Base-by-base conservation (phyloP, 305 asterid species). In the Lippia alba region DNA sequence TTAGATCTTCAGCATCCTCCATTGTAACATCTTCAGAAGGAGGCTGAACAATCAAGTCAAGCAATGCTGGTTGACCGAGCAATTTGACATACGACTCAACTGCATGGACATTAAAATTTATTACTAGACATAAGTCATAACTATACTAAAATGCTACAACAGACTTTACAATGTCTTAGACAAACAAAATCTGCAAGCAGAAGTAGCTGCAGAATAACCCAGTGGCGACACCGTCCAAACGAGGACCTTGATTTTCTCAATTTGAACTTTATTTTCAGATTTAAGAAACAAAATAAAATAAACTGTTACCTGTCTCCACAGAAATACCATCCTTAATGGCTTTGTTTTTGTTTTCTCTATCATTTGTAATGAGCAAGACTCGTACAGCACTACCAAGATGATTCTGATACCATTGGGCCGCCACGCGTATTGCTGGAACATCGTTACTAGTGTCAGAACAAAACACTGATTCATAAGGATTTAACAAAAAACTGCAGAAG, bases 391-490 rank as follows among this genome's bases (percentile, higher is more conserved):
- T 56, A 6, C 96, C 91, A 16, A 95, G 97, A 84, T 95, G 99
- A 80, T 80, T 86, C 76, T 92, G 98, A 83, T 92, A 95, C 99
- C 99, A 95, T 54, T 82, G 93, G 60, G 96, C 80, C 54, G 99
- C 98, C 74, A 84, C 96, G 56, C 99, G 84, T 64, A 94, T 94
- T 33, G 99, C 99, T 94, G 93, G 75, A 82, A 24, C 76, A 67
- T 64, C 80, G 81, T 32, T 45, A 16, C 75, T 45, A 56, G 62
- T 63, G 71, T 53, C 69, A 77, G 68, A 59, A 69, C 53, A 64
- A 60, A 69, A 17, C 55, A 79, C 20, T 24, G 24, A 56, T 70
- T 44, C 41, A 39, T 56, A 50, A 54, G 56, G 54, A 72, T 14
- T 44, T 12, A 46, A 56, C 57, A 40, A 46, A 44, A 64, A 48